Conservation (phyloP, 2,329 filamentous ascomycete species). For the Cercospora citrullina region DNA sequence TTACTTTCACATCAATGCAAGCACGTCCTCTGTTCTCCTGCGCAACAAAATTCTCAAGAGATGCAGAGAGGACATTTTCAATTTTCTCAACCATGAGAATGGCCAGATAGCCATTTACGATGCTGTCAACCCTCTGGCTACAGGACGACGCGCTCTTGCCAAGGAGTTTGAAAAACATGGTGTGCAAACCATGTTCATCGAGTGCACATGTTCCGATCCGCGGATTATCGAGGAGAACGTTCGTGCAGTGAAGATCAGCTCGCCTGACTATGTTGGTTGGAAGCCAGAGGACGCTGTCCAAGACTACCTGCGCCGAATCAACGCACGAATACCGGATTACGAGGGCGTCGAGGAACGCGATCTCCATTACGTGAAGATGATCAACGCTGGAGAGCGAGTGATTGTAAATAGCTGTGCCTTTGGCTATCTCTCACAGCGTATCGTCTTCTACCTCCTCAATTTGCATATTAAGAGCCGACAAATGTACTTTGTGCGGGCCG, state of each 20-base stretch:
- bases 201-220: constrained; percentile 92
- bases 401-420: constrained; percentile 97
- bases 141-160: constrained; percentile 77
- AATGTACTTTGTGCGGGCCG: constrained; percentile 88
- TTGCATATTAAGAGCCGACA: constrained; percentile 93
- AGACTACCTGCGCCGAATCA: constrained; percentile 86
- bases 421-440: constrained; percentile 92
- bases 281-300: constrained; percentile 86
- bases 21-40: constrained; percentile 85
- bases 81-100: constrained; percentile 94
- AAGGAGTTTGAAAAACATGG: constrained; percentile 98
- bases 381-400: constrained; percentile 90
- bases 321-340: constrained; percentile 89
- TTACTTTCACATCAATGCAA: constrained; percentile 96
- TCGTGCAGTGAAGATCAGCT: constrained; percentile 94
- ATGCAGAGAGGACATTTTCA: constrained; percentile 94
- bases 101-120: constrained; percentile 98
- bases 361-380: constrained; percentile 98
- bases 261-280: constrained; percentile 94
- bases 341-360: constrained; percentile 95
- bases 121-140: constrained; percentile 88
- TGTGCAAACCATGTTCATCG: constrained; percentile 93
- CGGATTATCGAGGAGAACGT: constrained; percentile 95
- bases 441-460: constrained; percentile 97
- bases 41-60: constrained; percentile 97